Conservation (phyloP, 2,329 filamentous ascomycete species). For the Aspergillus ibericus region DNA sequence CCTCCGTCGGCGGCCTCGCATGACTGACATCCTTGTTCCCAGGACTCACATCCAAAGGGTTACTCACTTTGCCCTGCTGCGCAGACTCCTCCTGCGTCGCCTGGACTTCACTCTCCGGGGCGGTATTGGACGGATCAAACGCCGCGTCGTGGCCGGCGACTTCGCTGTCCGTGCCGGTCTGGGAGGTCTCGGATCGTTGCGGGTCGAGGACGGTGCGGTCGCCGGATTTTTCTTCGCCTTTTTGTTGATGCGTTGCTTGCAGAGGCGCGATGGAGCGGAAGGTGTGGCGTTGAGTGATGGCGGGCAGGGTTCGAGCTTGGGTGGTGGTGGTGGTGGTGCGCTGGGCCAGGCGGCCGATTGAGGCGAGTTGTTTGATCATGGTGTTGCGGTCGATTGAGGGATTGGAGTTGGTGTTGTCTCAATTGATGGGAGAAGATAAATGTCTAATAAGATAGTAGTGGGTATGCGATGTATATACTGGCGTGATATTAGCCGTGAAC, state of each 20-base stretch:
- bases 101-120: slow-evolving; percentile 59
- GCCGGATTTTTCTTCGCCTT: slow-evolving; percentile 7
- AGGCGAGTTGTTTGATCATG: slow-evolving; percentile 10
- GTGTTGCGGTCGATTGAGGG: slow-evolving; percentile 10
- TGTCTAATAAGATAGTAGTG: no score
- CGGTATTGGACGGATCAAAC: slow-evolving; percentile 67
- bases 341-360: slow-evolving; percentile 7
- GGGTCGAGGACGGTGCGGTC: slow-evolving; percentile 66
- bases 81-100: slow-evolving; percentile 39
- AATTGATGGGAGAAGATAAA: not conserved
- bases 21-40: slow-evolving; percentile 61
- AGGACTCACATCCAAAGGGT: slow-evolving; percentile 60
- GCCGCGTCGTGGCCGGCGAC: slow-evolving; percentile 62
- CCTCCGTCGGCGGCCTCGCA: slow-evolving; percentile 47
- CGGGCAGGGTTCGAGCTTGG: not conserved
- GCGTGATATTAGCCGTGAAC: not conserved
- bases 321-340: slow-evolving; percentile 5
- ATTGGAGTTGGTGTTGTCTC: not conserved
- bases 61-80: slow-evolving; percentile 41
- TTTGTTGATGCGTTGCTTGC: slow-evolving; percentile 8
- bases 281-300: not conserved
- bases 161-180: slow-evolving; percentile 64
- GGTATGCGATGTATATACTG: not conserved
- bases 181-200: slow-evolving; percentile 64
- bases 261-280: slow-evolving; percentile 2